phyloP scores from a whole-genome alignment of 2,329 filamentous ascomycete species.

The Xylaria sp. region DNA sequence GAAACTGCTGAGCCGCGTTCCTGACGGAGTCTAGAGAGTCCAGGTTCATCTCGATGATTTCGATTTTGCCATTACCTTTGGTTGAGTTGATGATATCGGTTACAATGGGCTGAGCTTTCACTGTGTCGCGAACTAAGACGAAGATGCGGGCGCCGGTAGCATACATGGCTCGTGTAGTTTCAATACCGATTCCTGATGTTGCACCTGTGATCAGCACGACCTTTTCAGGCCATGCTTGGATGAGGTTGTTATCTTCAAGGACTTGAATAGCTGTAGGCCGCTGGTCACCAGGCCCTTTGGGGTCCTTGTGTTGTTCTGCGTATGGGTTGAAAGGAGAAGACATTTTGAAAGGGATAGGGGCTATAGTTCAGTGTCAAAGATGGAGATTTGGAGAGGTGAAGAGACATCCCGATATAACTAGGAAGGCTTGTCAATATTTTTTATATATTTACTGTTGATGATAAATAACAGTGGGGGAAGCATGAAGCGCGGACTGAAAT shows the following conservation, averaged over 20 bases:
- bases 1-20: slow-evolving; percentile 29
- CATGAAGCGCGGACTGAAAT: not conserved
- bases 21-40: slow-evolving; percentile 30
- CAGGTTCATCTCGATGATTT: slow-evolving; percentile 34
- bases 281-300: slow-evolving; percentile 53
- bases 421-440: not conserved
- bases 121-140: slow-evolving; percentile 23
- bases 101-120: slow-evolving; percentile 28
- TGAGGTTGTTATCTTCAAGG: slow-evolving; percentile 51
- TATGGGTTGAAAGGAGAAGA: slow-evolving; percentile 33
- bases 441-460: slow-evolving; percentile 14
- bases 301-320: slow-evolving; percentile 51
- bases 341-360: slow-evolving; percentile 4
- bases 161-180: slow-evolving; percentile 58
- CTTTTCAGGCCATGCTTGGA: slow-evolving; percentile 52
- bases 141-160: slow-evolving; percentile 48
- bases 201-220: slow-evolving; percentile 58
- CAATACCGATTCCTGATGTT: slow-evolving; percentile 57
- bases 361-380: not conserved
- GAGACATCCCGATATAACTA: not conserved
- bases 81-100: slow-evolving; percentile 34
- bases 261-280: slow-evolving; percentile 57
- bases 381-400: not conserved
- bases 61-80: slow-evolving; percentile 27
- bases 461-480: not conserved